phyloP scores from a whole-genome alignment of 2,329 filamentous ascomycete species.

The Alternaria gaisen region DNA sequence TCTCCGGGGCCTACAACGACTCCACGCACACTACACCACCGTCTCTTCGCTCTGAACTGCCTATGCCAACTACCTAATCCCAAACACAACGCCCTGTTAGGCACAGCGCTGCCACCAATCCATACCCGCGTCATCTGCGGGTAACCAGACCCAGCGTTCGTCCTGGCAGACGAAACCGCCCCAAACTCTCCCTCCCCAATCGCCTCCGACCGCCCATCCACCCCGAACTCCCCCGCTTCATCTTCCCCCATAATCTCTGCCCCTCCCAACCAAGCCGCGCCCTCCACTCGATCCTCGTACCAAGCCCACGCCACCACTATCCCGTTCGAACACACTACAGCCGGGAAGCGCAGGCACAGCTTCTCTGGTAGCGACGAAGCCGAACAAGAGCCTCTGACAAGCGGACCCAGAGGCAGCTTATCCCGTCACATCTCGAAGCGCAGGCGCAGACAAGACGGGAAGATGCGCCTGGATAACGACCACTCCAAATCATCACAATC shows the following conservation, averaged over 20 bases:
- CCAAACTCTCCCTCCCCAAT: conserved; percentile 66
- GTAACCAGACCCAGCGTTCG: conserved; percentile 57
- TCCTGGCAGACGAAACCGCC: conserved; percentile 76
- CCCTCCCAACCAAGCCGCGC: conserved; percentile 28
- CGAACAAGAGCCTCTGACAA: conserved; percentile 22
- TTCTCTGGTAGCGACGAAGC: conserved; percentile 42
- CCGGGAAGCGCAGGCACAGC: conserved; percentile 47
- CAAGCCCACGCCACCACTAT: conserved; percentile 26
- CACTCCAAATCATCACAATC: conserved; percentile 51
- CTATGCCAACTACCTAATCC: conserved; percentile 14
- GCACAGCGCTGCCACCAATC: conserved; percentile 33
- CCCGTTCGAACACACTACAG: conserved; percentile 22
- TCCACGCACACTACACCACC: conserved; percentile 1
- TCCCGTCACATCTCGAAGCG: conserved; percentile 54
- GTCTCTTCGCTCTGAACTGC: neutral
- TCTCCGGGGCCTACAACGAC: neutral
- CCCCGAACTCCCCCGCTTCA: conserved; percentile 29
- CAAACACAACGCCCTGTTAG: conserved; percentile 24
- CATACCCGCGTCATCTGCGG: conserved; percentile 44
- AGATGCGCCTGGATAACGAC: conserved; percentile 56
- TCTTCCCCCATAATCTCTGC: conserved; percentile 23
- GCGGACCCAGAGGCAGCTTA: conserved; percentile 39
- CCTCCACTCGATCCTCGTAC: conserved; percentile 23
- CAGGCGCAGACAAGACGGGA: conserved; percentile 53
- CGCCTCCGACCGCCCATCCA: conserved; percentile 73